Evolutionary conservation across 768 basidiomycete genomes (phyloP), one percentile per base, ranked within the genome.

Genomic region (Strobilomyces echinocephalus): DNA sequence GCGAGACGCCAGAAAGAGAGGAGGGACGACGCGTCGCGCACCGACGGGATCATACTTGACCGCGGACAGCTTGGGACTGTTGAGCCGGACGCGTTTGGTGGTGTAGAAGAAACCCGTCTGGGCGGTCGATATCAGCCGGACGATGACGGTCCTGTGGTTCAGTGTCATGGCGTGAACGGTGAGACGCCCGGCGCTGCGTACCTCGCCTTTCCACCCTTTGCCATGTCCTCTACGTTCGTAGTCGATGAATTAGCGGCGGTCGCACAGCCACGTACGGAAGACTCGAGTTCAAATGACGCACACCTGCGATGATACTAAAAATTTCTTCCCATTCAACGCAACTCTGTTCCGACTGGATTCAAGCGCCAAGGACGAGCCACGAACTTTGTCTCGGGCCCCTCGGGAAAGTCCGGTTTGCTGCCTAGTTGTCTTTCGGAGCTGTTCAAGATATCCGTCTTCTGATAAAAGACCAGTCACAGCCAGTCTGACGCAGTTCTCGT

Each of bases 101-200:
- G 90, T 91, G 72, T 95, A 95, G 70, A 94, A 94, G 74, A 80
- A 92, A 11, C 93, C 92, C 1, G 92, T 95, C 70, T 91, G 86
- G 1, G 93, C 93, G 0, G 91, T 91, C 14, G 93, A 95, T 54
- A 95, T 84, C 60, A 95, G 78, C 45, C 91, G 88, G 49, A 95
- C 84, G 51, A 95, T 85, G 50, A 95, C 69, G 2, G 89, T 91
- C 66, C 92, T 93, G 63, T 18, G 14, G 28, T 1, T 26, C 40
- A 40, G 43, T n/a, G n/a, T 53, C 40, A 54, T 26, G 11, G 58
- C 30, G 18, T 3, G 16, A 24, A 40, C 3, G 43, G 11, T 35
- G 20, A 36, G 18, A 21, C 8, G 31, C 1, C 46, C 1, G 41
- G 10, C 20, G 11, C 1, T 40, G 34, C 53, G 6, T 53, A 83